phyloP scores from a whole-genome alignment of 345 rosid species.

The Hypericum androsaemum region DNA sequence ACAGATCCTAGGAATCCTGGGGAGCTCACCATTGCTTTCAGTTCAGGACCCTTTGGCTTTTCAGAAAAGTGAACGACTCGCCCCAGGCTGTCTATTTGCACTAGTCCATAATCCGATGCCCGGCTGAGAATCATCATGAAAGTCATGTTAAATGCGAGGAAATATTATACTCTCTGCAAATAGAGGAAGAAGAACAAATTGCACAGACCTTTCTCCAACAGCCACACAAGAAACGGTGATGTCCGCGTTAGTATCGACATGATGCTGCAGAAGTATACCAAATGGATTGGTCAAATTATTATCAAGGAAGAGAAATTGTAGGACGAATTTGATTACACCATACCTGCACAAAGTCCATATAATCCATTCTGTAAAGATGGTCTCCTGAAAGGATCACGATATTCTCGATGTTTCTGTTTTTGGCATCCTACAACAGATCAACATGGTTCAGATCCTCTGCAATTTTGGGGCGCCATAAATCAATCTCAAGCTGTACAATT shows the following conservation, averaged over 20 bases:
- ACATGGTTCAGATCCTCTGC: not conserved
- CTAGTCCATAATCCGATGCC: slow-evolving; percentile 84
- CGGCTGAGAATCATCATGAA: slow-evolving; percentile 43
- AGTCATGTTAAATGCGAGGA: slow-evolving; percentile 7
- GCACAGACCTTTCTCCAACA: slow-evolving; percentile 55
- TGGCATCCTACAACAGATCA: slow-evolving; percentile 56
- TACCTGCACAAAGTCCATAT: slow-evolving; percentile 82
- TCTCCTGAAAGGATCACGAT: slow-evolving; percentile 76
- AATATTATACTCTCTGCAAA: not conserved
- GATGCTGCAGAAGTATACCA: slow-evolving; percentile 46
- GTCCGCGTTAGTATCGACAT: slow-evolving; percentile 64
- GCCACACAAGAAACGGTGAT: slow-evolving; percentile 76
- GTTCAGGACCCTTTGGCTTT: slow-evolving; percentile 72
- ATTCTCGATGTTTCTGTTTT: slow-evolving; percentile 68
- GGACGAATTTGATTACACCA: not conserved
- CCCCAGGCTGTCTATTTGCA: slow-evolving; percentile 65
- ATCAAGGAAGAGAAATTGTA: not conserved
- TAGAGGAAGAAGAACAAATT: not conserved
- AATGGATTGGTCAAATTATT: slow-evolving; percentile 10
- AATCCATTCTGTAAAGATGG: slow-evolving; percentile 87
- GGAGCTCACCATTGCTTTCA: slow-evolving; percentile 64
- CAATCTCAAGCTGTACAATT: not conserved
- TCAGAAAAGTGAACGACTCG: slow-evolving; percentile 62
- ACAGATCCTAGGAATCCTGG: not conserved
- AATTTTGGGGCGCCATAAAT: too few relatives aligned